phyloP scores from a whole-genome alignment of 768 basidiomycete species.

The Chalciporus sphaerocephalus region DNA sequence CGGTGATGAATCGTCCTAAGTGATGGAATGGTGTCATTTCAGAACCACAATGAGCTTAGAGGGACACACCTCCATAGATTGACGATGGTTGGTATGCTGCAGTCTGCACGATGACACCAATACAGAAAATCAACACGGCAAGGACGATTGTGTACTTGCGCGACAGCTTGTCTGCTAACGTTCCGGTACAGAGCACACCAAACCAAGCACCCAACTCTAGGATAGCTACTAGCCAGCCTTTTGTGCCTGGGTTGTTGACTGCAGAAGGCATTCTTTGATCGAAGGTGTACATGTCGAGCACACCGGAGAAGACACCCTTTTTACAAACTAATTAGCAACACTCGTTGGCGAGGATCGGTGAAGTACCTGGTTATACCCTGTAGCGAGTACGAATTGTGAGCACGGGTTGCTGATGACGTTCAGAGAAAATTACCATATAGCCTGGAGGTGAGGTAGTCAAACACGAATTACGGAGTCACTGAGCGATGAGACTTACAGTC shows the following conservation, averaged over 20 bases:
- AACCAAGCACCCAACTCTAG: conserved; percentile 75
- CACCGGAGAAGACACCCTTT: conserved; percentile 76
- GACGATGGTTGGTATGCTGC: conserved; percentile 51
- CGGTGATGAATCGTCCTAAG: conserved; percentile 65
- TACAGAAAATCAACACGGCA: conserved; percentile 56
- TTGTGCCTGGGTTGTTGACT: conserved; percentile 45
- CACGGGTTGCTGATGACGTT: background rate
- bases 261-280: conserved; percentile 51
- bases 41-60: background rate
- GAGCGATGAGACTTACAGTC: conserved; percentile 45
- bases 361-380: conserved; percentile 62
- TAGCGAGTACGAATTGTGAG: conserved; percentile 1
- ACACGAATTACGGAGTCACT: background rate
- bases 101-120: conserved; percentile 74
- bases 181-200: conserved; percentile 68
- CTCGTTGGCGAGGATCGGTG: background rate
- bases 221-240: conserved; percentile 73
- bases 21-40: background rate
- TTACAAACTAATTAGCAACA: background rate
- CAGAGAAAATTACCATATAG: conserved; percentile 50
- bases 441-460: conserved; percentile 32
- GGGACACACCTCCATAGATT: conserved; percentile 57
- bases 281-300: conserved; percentile 57
- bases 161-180: conserved; percentile 66
- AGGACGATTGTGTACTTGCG: conserved; percentile 68